A percentile compares a stretch with the other conserved stretches of the same genome.
Evolutionary conservation across 257 asterid genomes (phyloP).

Genomic region (Solanum chiquidenum): DNA sequence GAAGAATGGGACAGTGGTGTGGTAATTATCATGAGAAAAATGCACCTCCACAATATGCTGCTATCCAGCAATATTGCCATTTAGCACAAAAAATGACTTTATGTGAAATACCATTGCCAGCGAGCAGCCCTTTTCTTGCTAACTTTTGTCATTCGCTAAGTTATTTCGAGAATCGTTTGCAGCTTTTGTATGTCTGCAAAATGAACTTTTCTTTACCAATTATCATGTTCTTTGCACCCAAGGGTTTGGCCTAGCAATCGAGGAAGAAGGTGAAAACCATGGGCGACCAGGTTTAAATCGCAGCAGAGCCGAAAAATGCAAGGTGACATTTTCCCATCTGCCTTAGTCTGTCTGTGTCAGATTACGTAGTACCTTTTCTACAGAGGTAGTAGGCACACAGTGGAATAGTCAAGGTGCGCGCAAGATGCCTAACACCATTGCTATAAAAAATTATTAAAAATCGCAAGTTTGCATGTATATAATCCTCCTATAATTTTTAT

Average conservation of each 20-base stretch:
- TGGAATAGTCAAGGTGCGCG: not conserved
- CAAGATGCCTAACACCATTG: not conserved
- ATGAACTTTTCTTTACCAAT: not conserved
- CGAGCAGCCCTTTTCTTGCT: not conserved
- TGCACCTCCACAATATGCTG: not conserved
- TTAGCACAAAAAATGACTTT: not conserved
- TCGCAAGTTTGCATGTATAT: not conserved
- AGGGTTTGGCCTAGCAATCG: not conserved
- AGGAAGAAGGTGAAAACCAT: not conserved
- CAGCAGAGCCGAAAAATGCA: not conserved
- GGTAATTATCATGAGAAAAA: not conserved
- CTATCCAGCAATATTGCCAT: not conserved
- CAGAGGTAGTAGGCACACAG: not conserved
- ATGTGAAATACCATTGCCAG: not conserved
- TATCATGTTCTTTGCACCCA: not conserved
- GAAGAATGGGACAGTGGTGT: not conserved
- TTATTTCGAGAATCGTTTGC: not conserved
- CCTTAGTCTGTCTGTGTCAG: not conserved
- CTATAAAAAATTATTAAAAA: not conserved
- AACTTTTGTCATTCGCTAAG: not conserved
- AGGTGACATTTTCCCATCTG: not conserved
- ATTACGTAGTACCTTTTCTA: not conserved
- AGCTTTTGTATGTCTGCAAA: not conserved
- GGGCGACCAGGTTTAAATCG: not conserved
- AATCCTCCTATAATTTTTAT: not conserved